Percentiles rank a stretch among this genome's conserved stretches.
These are phyloP conservation scores for Diophrys sp. DNA, from an alignment of 73 alveolate species.

Conservation along the genomic window DNA sequence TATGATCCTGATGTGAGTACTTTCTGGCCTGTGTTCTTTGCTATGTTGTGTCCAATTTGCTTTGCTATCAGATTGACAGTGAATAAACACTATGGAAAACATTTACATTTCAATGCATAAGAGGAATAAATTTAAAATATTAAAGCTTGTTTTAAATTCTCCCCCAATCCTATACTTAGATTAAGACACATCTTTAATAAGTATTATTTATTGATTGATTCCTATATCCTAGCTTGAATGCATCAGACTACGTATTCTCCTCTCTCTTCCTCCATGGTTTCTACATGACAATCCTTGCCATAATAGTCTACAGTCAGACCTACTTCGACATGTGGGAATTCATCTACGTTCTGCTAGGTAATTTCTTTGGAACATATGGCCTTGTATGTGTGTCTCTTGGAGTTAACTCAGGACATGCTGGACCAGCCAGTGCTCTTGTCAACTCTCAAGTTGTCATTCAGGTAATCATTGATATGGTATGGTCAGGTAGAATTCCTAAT, in stretches of 20 bases:
- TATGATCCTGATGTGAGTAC: neutral
- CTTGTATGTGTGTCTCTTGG: neutral
- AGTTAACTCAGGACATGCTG: conserved; percentile 5
- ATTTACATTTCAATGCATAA: neutral
- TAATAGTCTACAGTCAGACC: neutral
- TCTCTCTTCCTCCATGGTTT: neutral
- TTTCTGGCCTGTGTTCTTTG: neutral
- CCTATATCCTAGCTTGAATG: too few species aligned
- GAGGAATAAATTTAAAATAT: too few species aligned
- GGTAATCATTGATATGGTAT: neutral
- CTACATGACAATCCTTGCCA: neutral
- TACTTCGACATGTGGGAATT: neutral
- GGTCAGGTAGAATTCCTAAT: neutral
- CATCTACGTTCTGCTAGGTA: neutral
- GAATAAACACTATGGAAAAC: neutral
- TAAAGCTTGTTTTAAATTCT: too few species aligned
- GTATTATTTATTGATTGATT: too few species aligned
- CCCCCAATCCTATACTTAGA: too few species aligned
- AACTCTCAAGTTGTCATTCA: conserved; percentile 9
- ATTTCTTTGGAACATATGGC: neutral
- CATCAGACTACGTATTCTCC: neutral
- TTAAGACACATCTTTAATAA: too few species aligned
- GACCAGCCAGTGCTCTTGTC: conserved; percentile 19
- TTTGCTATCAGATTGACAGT: neutral
- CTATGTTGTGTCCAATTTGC: neutral